phyloP scores from a whole-genome alignment of 2,329 filamentous ascomycete genomes.

The Colletotrichum sp. region DNA sequence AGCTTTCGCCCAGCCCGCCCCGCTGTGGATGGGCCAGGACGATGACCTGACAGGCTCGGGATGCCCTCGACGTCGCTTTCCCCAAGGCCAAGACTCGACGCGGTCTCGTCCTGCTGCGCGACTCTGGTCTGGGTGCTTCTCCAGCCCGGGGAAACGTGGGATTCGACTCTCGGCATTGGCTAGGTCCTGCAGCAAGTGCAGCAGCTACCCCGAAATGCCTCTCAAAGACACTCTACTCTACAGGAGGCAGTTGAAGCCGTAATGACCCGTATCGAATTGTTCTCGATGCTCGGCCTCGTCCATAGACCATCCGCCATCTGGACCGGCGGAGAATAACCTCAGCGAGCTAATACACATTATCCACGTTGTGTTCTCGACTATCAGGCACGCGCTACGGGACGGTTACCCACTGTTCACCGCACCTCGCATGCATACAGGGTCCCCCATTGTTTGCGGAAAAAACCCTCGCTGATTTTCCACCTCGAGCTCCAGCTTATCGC shows the following conservation, averaged over 20 bases:
- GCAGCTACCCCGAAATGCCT: not conserved
- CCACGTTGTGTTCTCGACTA: not conserved
- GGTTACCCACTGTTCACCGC: constrained; percentile 18
- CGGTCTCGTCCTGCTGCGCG: not conserved
- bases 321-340: constrained; percentile 3
- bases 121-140: not conserved
- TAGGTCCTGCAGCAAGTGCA: not conserved
- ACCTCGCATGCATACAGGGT: constrained; percentile 18
- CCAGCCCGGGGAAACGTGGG: not conserved
- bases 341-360: not conserved
- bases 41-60: not conserved
- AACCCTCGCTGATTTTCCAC: not conserved
- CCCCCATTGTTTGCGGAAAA: constrained; percentile 11
- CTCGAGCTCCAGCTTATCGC: not conserved
- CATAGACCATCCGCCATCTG: not conserved
- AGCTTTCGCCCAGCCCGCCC: not conserved
- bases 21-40: not conserved
- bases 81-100: constrained; percentile 4
- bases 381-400: not conserved
- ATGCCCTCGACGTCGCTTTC: not conserved
- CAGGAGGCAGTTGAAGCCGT: not conserved
- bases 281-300: not conserved
- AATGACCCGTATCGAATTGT: not conserved
- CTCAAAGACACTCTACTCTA: not conserved
- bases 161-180: not conserved